phyloP scores from a whole-genome alignment of 1,139 yeast genomes.

The Blastobotrys elegans region DNA sequence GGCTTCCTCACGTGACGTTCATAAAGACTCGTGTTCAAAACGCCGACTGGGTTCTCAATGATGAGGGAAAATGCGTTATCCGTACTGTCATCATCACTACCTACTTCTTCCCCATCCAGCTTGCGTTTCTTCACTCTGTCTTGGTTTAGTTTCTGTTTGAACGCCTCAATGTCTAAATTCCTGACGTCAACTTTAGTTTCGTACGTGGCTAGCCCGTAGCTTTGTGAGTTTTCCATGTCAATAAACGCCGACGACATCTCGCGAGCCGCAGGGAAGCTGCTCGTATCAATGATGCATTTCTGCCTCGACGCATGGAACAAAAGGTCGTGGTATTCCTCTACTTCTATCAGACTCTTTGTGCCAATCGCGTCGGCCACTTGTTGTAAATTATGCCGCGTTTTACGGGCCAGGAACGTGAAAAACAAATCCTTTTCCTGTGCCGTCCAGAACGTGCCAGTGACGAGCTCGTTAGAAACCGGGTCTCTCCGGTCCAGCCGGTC shows the following conservation, averaged over 20 bases:
- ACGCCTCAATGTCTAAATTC: too few species aligned
- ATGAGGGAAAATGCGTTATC: too few species aligned
- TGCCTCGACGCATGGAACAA: constrained; percentile 30
- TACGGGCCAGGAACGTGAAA: constrained; percentile 41
- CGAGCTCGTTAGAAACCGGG: not conserved
- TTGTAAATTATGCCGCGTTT: constrained; percentile 47
- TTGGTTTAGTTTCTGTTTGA: too few species aligned
- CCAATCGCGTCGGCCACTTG: constrained; percentile 39
- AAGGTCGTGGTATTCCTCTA: constrained; percentile 43
- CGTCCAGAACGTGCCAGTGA: constrained; percentile 35
- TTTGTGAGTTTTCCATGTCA: constrained; percentile 46
- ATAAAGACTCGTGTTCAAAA: too few species aligned
- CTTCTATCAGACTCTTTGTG: constrained; percentile 43
- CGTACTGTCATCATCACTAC: too few species aligned
- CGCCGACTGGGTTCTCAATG: too few species aligned
- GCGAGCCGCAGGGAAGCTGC: constrained; percentile 48
- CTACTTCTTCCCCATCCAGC: too few species aligned
- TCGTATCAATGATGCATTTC: constrained; percentile 29
- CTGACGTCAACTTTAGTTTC: constrained; percentile 2
- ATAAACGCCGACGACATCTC: constrained; percentile 51
- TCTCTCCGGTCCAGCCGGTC: not conserved
- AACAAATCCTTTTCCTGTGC: constrained; percentile 41
- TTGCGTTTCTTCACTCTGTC: too few species aligned
- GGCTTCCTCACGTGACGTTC: too few species aligned
- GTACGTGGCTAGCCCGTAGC: constrained; percentile 18